These are phyloP conservation scores for Phytophthora capsici DNA, from an alignment of 352 stramenopile genomes.

Conservation along the genomic window DNA sequence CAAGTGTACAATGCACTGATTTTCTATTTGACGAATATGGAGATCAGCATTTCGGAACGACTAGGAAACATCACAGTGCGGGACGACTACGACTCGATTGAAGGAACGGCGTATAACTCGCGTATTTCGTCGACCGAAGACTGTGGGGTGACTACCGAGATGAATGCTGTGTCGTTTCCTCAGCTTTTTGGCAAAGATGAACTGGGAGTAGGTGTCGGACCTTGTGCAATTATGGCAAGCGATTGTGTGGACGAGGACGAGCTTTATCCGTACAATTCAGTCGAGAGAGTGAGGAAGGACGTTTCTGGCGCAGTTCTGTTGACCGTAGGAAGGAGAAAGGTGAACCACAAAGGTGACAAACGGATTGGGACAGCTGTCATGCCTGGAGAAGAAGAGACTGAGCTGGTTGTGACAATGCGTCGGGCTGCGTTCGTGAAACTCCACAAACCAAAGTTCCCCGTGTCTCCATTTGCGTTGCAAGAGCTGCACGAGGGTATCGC, in stretches of 20 bases:
- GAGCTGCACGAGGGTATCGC: conserved; percentile 38
- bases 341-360: conserved; percentile 10
- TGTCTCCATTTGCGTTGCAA: conserved; percentile 31
- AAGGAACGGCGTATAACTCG: conserved; percentile 34
- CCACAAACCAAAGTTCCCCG: conserved; percentile 25
- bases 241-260: conserved; percentile 50
- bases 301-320: conserved; percentile 32
- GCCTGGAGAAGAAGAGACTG: conserved; percentile 19
- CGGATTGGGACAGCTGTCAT: neutral
- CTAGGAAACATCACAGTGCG: conserved; percentile 46
- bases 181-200: conserved; percentile 35
- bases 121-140: conserved; percentile 33
- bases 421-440: conserved; percentile 36
- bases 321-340: conserved; percentile 17
- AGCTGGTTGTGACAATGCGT: conserved; percentile 41
- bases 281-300: conserved; percentile 42
- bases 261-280: conserved; percentile 43
- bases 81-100: conserved; percentile 48
- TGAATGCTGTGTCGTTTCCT: conserved; percentile 37
- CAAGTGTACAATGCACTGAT: conserved; percentile 50
- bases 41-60: conserved; percentile 50
- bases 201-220: conserved; percentile 2
- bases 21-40: conserved; percentile 49
- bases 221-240: conserved; percentile 29
- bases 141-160: conserved; percentile 36